Evolutionary conservation across 768 basidiomycete genomes (phyloP).

Genomic region (Strobilomyces dryophilus): DNA sequence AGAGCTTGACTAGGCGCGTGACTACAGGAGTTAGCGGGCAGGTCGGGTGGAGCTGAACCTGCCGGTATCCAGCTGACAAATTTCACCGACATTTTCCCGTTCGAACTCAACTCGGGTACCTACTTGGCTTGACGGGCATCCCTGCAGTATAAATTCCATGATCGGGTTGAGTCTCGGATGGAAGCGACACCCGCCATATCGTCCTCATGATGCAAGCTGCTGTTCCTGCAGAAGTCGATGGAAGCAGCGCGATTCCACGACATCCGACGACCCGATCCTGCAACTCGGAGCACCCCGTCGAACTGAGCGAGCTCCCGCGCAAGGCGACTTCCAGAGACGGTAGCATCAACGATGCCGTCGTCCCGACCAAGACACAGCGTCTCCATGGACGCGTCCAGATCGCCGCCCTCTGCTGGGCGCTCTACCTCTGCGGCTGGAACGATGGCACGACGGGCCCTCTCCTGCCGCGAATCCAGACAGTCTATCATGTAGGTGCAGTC

Average conservation of each 20-base stretch:
- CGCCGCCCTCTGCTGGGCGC: slow-evolving; percentile 11
- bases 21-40: too few relatives aligned
- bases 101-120: too few relatives aligned
- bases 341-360: not conserved
- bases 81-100: too few relatives aligned
- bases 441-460: slow-evolving; percentile 8
- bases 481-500: slow-evolving; percentile 30
- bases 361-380: slow-evolving; percentile 19
- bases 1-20: too few relatives aligned
- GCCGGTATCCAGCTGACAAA: too few relatives aligned
- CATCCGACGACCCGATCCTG: slow-evolving; percentile 4
- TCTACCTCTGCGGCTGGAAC: slow-evolving; percentile 29
- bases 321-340: not conserved
- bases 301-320: slow-evolving; percentile 9
- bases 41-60: too few relatives aligned
- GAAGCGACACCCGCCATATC: too few relatives aligned
- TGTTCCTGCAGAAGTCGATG: not conserved
- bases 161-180: too few relatives aligned
- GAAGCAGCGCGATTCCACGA: slow-evolving; percentile 2
- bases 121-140: too few relatives aligned
- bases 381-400: slow-evolving; percentile 15
- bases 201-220: slow-evolving; percentile 11
- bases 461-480: slow-evolving; percentile 16
- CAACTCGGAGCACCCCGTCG: slow-evolving; percentile 1
- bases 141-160: too few relatives aligned